phyloP scores from a whole-genome alignment of 2,329 filamentous ascomycete species.

The Ophiostoma novo-ulmi region DNA sequence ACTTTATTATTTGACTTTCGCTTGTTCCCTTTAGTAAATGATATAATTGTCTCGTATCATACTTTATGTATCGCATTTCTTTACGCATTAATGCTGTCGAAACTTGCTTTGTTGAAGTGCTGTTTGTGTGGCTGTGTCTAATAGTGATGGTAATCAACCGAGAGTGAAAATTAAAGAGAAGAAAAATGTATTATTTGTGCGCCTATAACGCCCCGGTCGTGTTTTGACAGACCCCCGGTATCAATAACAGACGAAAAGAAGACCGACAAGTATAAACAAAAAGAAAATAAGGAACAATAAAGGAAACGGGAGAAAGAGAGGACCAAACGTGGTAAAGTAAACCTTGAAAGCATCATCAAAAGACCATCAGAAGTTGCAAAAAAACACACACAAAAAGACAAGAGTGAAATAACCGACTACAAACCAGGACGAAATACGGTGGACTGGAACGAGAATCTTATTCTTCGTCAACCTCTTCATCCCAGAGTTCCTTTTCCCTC shows the following conservation, averaged over 20 bases:
- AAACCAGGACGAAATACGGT: background rate
- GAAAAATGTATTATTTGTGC: background rate
- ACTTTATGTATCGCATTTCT: background rate
- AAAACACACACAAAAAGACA: background rate
- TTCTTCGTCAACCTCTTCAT: conserved; percentile 68
- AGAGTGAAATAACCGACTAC: background rate
- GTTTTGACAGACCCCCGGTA: conserved; percentile 9
- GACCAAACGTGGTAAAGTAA: background rate
- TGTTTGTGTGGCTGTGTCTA: background rate
- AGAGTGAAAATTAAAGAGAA: background rate
- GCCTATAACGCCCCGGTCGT: conserved; percentile 9
- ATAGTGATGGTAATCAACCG: background rate
- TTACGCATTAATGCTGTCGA: background rate
- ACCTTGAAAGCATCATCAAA: background rate
- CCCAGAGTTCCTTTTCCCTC: conserved; percentile 74
- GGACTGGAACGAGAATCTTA: conserved; percentile 20
- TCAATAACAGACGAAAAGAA: background rate
- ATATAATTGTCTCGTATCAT: no score
- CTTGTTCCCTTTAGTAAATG: background rate
- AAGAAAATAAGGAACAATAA: conserved; percentile 6
- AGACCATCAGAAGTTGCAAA: background rate
- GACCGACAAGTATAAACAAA: background rate
- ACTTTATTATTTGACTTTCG: background rate
- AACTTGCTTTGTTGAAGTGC: no score
- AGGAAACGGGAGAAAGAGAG: background rate